Evolutionary conservation across 805 yeast genomes (phyloP), one percentile per base, ranked within the genome.

Genomic region (Wickerhamiella cacticola): DNA sequence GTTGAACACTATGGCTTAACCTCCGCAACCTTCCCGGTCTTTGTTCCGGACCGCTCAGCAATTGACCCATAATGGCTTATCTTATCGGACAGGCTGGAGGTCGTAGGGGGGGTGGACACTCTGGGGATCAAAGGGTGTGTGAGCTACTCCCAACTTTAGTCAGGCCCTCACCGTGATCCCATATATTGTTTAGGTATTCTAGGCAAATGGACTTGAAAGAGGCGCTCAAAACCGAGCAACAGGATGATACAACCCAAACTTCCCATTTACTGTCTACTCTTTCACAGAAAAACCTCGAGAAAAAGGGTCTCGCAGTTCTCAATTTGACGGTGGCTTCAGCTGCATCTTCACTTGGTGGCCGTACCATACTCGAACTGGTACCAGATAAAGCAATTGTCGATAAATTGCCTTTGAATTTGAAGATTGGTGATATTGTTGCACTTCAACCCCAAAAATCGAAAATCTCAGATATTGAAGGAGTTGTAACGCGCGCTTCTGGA

Each of bases 321-420:
- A 83, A 87, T 61, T 66, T 89, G 42, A 60, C 66, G 0, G 65
- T 81, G 12, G 71, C 72, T n/a, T 76, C 77, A 48, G 63, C 82
- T 2, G 68, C 81, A 48, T 81, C 88, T 0, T 94, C 95, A 0
- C 65, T 85, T 8, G 94, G 85, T 13, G 96, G 96, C 1, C 75
- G 79, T 50, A 68, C 78, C 1, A 67, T 80, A 4, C 55, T 85
- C 12, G 94, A 85, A 53, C 63, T 89, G 46, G 68, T 56, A 15
- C 65, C 69, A 24, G 89, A 82, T 52, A 67, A 79, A 0, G 73
- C 65, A 9, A 56, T 52, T 46, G 61, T 58, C 22, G 66, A 65
- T 4, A 33, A 19, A 29, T 58, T 64, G 22, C 62, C 58, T 26
- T 61, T 52, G 10, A 31, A 84, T 36, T 88, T 86, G 2, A 73